These are phyloP conservation scores for Scutellaria galericulata DNA, from an alignment of 257 asterid genomes.

Conservation along the genomic window DNA sequence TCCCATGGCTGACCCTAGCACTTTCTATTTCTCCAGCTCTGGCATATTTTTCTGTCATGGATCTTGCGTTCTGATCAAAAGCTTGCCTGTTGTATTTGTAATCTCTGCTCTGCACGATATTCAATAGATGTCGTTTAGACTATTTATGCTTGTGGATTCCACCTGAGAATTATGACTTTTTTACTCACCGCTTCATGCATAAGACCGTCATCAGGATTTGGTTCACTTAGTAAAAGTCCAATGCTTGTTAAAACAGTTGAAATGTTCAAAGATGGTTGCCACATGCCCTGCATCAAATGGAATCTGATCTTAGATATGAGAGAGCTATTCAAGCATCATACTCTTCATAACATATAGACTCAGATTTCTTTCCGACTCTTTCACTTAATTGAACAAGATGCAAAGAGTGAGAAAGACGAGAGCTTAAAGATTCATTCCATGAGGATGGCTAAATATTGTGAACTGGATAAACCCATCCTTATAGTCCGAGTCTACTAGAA, in stretches of 20 bases:
- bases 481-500: neutral
- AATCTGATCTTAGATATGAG: constrained; percentile 27
- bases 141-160: neutral
- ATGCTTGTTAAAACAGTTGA: constrained; percentile 83
- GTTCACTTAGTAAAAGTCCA: constrained; percentile 77
- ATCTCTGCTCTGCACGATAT: constrained; percentile 71
- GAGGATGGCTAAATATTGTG: neutral
- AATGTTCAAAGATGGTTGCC: constrained; percentile 94
- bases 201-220: constrained; percentile 93
- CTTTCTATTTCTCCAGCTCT: constrained; percentile 48
- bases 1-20: constrained; percentile 38
- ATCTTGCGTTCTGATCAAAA: constrained; percentile 79
- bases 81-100: constrained; percentile 81
- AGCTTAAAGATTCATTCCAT: neutral
- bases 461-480: neutral
- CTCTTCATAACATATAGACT: neutral
- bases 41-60: constrained; percentile 80
- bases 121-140: constrained; percentile 21
- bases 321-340: constrained; percentile 13
- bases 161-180: constrained; percentile 12
- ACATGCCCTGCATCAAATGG: constrained; percentile 65
- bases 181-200: constrained; percentile 86
- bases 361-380: constrained; percentile 5
- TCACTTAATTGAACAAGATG: neutral
- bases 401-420: neutral